phyloP scores from a whole-genome alignment of 805 yeast genomes.

The Zygoascus flipseniorum region DNA sequence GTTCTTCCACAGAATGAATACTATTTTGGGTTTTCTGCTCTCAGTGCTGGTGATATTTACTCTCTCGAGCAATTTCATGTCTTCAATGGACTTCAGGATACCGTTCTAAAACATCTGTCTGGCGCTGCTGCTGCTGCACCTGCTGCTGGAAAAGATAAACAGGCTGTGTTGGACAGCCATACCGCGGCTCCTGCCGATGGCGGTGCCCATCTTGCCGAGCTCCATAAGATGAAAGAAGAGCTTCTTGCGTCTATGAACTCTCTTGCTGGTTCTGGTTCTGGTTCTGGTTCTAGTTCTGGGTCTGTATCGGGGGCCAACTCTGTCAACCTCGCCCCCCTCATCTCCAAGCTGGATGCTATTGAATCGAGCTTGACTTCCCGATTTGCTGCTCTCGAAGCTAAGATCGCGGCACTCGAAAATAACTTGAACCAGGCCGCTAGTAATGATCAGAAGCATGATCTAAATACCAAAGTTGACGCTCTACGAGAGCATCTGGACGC shows the following conservation, averaged over 20 bases:
- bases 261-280: neutral
- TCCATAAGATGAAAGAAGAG: neutral
- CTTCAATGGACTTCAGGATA: slow-evolving; percentile 5
- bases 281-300: neutral
- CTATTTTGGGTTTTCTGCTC: slow-evolving; percentile 30
- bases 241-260: neutral
- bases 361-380: neutral
- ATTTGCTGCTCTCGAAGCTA: slow-evolving; percentile 1
- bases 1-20: slow-evolving; percentile 24
- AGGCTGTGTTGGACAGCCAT: neutral
- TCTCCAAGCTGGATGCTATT: neutral
- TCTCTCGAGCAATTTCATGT: slow-evolving; percentile 12
- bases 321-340: neutral
- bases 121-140: neutral
- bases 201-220: neutral
- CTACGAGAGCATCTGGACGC: slow-evolving; percentile 15
- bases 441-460: slow-evolving; percentile 9
- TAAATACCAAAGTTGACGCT: slow-evolving; percentile 10
- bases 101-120: neutral
- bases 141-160: neutral
- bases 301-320: neutral
- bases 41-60: slow-evolving; percentile 16
- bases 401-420: neutral
- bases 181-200: neutral
- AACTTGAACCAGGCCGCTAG: neutral